Base-by-base conservation (phyloP, 108 stramenopile species). In the Cylindrotheca closterium region DNA sequence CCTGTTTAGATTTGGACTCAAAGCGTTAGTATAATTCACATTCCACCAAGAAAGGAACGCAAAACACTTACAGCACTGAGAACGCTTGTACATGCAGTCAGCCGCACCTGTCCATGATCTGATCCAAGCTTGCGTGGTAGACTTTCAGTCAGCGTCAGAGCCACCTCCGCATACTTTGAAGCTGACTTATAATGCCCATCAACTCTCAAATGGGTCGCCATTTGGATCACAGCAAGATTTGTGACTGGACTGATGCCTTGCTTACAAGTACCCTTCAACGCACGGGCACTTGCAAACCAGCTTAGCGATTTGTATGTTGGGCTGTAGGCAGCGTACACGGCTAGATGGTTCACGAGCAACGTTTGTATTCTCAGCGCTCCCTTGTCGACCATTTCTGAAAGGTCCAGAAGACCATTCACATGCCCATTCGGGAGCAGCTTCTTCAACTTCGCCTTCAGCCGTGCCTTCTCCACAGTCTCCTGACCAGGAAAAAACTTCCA, bases 401-500 rank as follows among this genome's bases (percentile, higher is more conserved):
- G 55, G 1, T 56, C 47, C 47, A 63, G 4, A 42, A 70, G 34
- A 3, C 47, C 51, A 22, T 63, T 33, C 19, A 65, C 3, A 12
- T 58, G 30, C 12, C 52, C 68, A 8, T 24, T 47, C 5, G 71
- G 71, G 1, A 76, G 48, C 21, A 33, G 21, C 26, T 48, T 22
- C 21, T 34, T 26, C n/a, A n/a, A n/a, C 42, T 58, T 51, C 12
- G 55, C 31, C 18, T 30, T 22, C 24, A 76, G 34, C 27, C 49
- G 53, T 29, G 31, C 28, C 21, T 60, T 45, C 46, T 76, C 63
- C 29, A 65, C n/a, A 22, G 55, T 47, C 26, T 54, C 7, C 10
- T 58, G 42, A 29, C 75, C 68, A 0, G 68, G 64, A 17, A 61
- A 42, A 1, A 65, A 10, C 42, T 46, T 76, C 19, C 48, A 58